A percentile compares a stretch with the other conserved stretches of the same genome.
Conservation (phyloP, 2,329 filamentous ascomycete genomes). For the Apiospora pterosperma region DNA sequence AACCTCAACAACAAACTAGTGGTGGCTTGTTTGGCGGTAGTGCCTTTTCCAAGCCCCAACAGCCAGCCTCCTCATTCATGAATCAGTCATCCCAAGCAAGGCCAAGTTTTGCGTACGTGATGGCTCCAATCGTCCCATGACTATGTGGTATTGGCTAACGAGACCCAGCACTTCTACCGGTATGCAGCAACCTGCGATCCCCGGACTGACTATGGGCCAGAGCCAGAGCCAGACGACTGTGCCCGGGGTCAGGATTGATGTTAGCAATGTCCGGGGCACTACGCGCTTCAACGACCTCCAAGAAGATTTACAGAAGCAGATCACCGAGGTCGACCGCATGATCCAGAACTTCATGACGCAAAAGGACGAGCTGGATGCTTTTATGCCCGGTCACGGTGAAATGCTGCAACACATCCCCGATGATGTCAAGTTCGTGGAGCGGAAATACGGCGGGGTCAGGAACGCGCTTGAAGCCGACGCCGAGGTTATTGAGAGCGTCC, state of each 20-base stretch:
- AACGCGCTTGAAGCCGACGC: slow-evolving; percentile 36
- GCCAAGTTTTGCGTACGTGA: slow-evolving; percentile 28
- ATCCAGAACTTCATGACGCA: slow-evolving; percentile 78
- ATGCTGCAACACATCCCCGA: slow-evolving; percentile 47
- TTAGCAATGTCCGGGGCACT: slow-evolving; percentile 75
- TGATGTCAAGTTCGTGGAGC: slow-evolving; percentile 40
- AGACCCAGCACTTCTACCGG: not conserved
- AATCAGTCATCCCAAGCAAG: slow-evolving; percentile 22
- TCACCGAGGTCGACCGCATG: slow-evolving; percentile 73
- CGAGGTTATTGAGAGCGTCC: slow-evolving; percentile 38
- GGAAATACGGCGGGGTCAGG: slow-evolving; percentile 43
- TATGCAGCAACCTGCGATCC: slow-evolving; percentile 14
- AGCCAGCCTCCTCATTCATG: slow-evolving; percentile 11
- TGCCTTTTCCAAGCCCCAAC: not conserved
- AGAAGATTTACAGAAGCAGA: slow-evolving; percentile 74
- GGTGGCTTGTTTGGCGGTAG: slow-evolving; percentile 11
- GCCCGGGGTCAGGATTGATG: slow-evolving; percentile 74
- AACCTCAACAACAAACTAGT: slow-evolving; percentile 4
- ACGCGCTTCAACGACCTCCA: slow-evolving; percentile 90
- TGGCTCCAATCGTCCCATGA: not conserved
- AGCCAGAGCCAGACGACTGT: slow-evolving; percentile 50
- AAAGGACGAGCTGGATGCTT: slow-evolving; percentile 72
- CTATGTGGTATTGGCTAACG: not conserved
- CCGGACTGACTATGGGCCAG: slow-evolving; percentile 46
- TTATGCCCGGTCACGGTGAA: slow-evolving; percentile 54